Evolutionary conservation across 1,284 basidiomycete genomes (phyloP), one percentile per base, ranked within the genome.

Genomic region (Heimioporus punctisporus): DNA sequence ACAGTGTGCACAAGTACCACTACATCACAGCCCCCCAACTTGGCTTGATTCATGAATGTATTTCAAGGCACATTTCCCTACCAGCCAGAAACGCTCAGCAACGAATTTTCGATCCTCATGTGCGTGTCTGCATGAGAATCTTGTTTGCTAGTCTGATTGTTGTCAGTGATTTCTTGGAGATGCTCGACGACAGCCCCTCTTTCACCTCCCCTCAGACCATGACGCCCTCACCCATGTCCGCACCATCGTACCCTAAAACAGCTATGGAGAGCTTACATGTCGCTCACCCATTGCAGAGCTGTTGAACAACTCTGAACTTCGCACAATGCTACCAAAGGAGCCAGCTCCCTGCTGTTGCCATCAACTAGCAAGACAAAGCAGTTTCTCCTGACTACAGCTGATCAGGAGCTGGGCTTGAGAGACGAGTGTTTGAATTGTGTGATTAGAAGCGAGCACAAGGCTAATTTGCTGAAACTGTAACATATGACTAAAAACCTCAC

Each of bases 371-470:
- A 91, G 68, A 88, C 90, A 1, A 95, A 98, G 69, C 84, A 83
- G 43, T 98, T 97, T 74, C 81, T 98, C 62, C 80, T 98, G 31
- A 97, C 94, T 0, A 96, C 97, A 2, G 97, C 97, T 0, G 96
- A 98, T 72, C 96, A 98, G 68, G 93, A 93, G 46, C 85, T 90
- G 14, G 96, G 96, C 1, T 91, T 94, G 15, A 81, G 96, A 37
- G 93, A 97, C 59, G 93, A 97, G 62, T 87, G 96, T 1, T 75
- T 99, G 40, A 92, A 90, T 56, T 83, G 92, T 56, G 97, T 99
- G 59, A 98, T 98, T 64, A 86, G 92, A 60, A 95, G 93, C 65
- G 98, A 98, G 74, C 98, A 97, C 73, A 96, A 98, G 69, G 97
- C 96, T 2, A 97, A 96, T 0, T 72, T 99, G 42, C 74, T 98